Conservation (phyloP, 73 alveolate species). For the Tetrahymena malaccensis region DNA sequence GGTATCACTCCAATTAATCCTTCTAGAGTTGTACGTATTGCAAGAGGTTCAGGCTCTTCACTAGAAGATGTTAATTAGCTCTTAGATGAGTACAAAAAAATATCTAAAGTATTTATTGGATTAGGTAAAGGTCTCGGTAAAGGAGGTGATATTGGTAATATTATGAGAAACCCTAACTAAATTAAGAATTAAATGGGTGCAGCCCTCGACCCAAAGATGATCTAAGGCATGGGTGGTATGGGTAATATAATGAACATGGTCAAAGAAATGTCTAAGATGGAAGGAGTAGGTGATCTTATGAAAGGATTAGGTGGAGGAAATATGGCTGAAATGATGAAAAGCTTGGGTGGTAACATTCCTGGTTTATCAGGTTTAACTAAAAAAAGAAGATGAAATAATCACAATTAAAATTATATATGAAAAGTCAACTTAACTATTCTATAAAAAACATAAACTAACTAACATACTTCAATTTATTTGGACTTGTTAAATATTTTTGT, state of each 20-base stretch:
- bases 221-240: constrained; percentile 95
- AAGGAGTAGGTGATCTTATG: constrained; percentile 86
- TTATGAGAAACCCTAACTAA: constrained; percentile 84
- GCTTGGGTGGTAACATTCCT: neutral
- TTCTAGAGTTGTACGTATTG: constrained; percentile 84
- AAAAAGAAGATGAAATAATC: neutral
- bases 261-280: constrained; percentile 92
- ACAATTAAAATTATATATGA: neutral
- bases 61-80: constrained; percentile 86
- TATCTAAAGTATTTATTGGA: constrained; percentile 77
- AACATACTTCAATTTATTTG: neutral
- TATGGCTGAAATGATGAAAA: neutral
- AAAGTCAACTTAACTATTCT: neutral
- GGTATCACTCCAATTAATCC: constrained; percentile 65
- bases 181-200: constrained; percentile 75
- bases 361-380: neutral
- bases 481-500: neutral
- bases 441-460: neutral
- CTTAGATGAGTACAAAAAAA: constrained; percentile 87
- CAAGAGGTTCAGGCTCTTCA: constrained; percentile 96
- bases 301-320: constrained; percentile 52
- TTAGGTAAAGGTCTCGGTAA: constrained; percentile 73
- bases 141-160: constrained; percentile 54
- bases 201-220: constrained; percentile 92
- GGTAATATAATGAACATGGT: constrained; percentile 93